Conservation (phyloP, 2,329 filamentous ascomycete genomes). For the Fusarium duplospermum region DNA sequence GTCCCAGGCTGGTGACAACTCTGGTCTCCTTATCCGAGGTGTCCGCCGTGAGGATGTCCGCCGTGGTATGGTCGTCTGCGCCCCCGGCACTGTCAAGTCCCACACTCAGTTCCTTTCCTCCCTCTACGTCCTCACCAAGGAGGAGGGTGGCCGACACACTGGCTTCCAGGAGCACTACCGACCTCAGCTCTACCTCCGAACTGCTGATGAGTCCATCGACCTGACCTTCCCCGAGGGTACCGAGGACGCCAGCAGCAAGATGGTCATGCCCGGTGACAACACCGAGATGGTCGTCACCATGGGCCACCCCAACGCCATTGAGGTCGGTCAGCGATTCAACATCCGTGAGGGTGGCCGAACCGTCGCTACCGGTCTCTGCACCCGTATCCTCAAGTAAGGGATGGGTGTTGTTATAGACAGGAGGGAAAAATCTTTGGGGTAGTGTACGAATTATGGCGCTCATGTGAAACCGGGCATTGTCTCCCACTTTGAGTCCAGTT, state of each 20-base stretch:
- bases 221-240: conserved; percentile 89
- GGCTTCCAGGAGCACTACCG: conserved; percentile 97
- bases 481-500: conserved; percentile 45
- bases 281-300: conserved; percentile 95
- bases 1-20: conserved; percentile 97
- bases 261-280: conserved; percentile 99
- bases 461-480: conserved; percentile 44
- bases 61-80: conserved; percentile 93
- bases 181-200: conserved; percentile 95
- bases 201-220: conserved; percentile 82
- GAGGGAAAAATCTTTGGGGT: conserved; percentile 32
- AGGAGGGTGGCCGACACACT: conserved; percentile 96
- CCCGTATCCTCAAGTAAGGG: conserved; percentile 73
- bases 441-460: conserved; percentile 43
- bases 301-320: conserved; percentile 86
- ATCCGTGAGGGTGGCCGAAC: conserved; percentile 95
- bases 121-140: conserved; percentile 97
- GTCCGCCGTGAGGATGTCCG: conserved; percentile 93
- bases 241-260: conserved; percentile 77
- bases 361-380: conserved; percentile 85
- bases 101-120: conserved; percentile 94
- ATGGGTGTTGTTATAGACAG: conserved; percentile 38
- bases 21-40: conserved; percentile 94
- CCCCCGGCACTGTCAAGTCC: conserved; percentile 85
- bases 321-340: conserved; percentile 96